phyloP scores from a whole-genome alignment of 176 grass and related monocot genomes.

The Lolium perenne region DNA sequence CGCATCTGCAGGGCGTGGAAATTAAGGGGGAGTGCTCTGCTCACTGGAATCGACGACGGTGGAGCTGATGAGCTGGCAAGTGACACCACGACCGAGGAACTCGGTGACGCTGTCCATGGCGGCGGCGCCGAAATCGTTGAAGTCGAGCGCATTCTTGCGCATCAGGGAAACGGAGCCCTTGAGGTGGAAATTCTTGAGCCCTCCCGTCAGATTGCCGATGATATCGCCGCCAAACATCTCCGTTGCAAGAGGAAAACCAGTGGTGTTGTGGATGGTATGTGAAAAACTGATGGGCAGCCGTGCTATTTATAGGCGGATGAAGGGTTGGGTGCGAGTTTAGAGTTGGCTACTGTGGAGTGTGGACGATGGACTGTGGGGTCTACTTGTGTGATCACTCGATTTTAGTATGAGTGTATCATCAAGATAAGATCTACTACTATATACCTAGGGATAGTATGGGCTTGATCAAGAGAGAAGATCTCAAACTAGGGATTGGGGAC shows the following conservation, averaged over 20 bases:
- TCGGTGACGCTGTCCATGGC: conserved; percentile 49
- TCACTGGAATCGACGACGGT: conserved; percentile 51
- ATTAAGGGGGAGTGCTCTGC: too few relatives aligned
- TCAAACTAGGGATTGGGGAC: too few relatives aligned
- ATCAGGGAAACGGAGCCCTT: conserved; percentile 58
- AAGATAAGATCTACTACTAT: background rate
- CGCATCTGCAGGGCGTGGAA: too few relatives aligned
- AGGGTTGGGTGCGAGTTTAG: background rate
- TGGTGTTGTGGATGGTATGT: conserved; percentile 1
- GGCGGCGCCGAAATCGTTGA: conserved; percentile 51
- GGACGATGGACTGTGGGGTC: background rate
- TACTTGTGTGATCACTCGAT: background rate
- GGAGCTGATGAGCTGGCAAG: conserved; percentile 60
- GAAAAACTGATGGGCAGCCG: background rate
- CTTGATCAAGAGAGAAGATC: too few relatives aligned
- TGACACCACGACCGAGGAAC: conserved; percentile 45
- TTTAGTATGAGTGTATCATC: background rate
- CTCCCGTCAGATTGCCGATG: background rate
- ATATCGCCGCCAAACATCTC: background rate
- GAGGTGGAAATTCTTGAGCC: background rate
- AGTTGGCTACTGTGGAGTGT: too few relatives aligned
- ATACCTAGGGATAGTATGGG: background rate
- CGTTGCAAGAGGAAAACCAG: too few relatives aligned
- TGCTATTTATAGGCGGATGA: background rate
- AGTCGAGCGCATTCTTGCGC: conserved; percentile 59